A percentile compares a stretch with the other conserved stretches of the same genome.
Evolutionary conservation across 257 asterid species (phyloP).

Genomic region (Fraxinus americana): DNA sequence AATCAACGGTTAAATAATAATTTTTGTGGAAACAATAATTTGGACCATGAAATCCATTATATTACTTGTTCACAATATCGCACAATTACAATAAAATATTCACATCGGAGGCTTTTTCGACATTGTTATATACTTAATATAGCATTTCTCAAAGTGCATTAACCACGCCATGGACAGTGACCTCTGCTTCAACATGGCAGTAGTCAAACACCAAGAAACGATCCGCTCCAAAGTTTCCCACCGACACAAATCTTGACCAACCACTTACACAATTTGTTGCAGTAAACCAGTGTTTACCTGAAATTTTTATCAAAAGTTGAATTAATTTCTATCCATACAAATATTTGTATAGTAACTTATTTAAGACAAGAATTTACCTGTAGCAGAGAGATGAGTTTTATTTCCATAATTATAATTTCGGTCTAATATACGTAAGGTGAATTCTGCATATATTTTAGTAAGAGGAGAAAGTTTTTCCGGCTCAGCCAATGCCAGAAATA

Average conservation of each 20-base stretch:
- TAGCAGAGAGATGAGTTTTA: constrained; percentile 40
- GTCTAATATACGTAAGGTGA: constrained; percentile 56
- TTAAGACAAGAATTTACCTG: constrained; percentile 34
- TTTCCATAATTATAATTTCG: too few species aligned
- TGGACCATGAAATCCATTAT: too few species aligned
- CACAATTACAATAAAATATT: too few species aligned
- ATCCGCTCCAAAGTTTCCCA: constrained; percentile 29
- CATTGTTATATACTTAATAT: too few species aligned
- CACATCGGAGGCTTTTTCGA: too few species aligned
- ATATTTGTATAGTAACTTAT: background rate
- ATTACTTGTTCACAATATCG: too few species aligned
- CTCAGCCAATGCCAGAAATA: constrained; percentile 61
- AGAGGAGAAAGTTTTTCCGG: constrained; percentile 44
- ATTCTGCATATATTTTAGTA: constrained; percentile 53
- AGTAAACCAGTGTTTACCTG: constrained; percentile 72
- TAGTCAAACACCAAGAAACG: constrained; percentile 46
- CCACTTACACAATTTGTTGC: constrained; percentile 45
- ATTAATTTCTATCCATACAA: background rate
- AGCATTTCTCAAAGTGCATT: constrained; percentile 32
- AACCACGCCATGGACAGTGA: constrained; percentile 53
- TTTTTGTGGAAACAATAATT: too few species aligned
- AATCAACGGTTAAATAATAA: too few species aligned
- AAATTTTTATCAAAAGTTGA: constrained; percentile 15
- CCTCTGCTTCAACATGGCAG: constrained; percentile 61
- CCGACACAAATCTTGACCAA: constrained; percentile 58